These are phyloP conservation scores for Casuarina equisetifolia DNA, from an alignment of 306 rosid genomes.

Conservation along the genomic window DNA sequence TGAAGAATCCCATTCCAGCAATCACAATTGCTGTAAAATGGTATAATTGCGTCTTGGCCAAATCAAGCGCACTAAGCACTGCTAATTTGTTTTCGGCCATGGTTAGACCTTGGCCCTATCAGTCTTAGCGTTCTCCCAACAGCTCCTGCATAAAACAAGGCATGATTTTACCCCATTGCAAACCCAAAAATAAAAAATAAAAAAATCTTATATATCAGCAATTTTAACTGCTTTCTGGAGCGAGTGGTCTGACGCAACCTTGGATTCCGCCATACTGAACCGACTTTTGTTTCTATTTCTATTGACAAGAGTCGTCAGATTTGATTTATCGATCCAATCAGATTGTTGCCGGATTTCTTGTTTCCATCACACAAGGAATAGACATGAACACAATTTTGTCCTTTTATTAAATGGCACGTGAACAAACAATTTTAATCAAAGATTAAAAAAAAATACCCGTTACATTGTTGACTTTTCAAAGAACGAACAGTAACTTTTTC, in stretches of 20 bases:
- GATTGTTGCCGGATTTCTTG: neutral
- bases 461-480: neutral
- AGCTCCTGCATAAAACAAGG: neutral
- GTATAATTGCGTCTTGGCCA: constrained; percentile 9
- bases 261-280: neutral
- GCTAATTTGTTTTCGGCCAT: neutral
- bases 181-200: neutral
- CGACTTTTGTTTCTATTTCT: neutral
- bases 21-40: constrained; percentile 12
- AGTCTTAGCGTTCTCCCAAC: neutral
- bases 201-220: no score
- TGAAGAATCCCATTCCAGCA: constrained; percentile 22
- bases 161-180: neutral
- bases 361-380: neutral
- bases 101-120: neutral
- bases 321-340: neutral
- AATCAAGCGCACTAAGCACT: constrained; percentile 3
- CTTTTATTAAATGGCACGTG: no score
- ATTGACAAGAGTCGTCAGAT: neutral
- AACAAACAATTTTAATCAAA: no score
- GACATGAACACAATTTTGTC: neutral
- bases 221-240: no score
- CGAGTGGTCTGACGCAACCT: neutral
- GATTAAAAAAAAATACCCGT: neutral
- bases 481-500: neutral